A percentile compares a stretch with the other conserved stretches of the same genome.
Evolutionary conservation across 345 rosid species (phyloP).

Genomic region (Melastoma malabathricum): DNA sequence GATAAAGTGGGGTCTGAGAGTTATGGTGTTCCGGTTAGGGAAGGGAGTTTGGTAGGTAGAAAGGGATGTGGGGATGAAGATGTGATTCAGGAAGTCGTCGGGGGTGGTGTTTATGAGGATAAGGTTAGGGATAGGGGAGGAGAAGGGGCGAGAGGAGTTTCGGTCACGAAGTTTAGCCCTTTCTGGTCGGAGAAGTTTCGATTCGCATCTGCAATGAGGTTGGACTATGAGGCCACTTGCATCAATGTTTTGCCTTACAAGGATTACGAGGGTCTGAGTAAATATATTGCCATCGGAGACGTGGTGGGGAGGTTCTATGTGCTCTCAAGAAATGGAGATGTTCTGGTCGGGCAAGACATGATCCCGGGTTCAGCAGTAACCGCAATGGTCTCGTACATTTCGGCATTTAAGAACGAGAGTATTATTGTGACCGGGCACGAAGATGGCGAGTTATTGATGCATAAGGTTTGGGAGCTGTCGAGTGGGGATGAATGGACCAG

Average conservation of each 20-base stretch:
- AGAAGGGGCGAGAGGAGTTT: conserved; percentile 29
- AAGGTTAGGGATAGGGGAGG: conserved; percentile 12
- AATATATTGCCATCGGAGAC: conserved; percentile 87
- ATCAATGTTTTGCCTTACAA: conserved; percentile 64
- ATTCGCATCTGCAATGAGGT: conserved; percentile 69
- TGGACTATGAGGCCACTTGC: conserved; percentile 56
- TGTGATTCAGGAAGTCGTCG: conserved; percentile 9
- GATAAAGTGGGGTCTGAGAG: neutral
- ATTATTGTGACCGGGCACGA: conserved; percentile 62
- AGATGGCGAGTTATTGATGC: conserved; percentile 53
- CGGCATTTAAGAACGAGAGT: conserved; percentile 68
- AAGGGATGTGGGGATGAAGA: conserved; percentile 4
- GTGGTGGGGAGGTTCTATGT: conserved; percentile 62
- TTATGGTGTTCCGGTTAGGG: conserved; percentile 4
- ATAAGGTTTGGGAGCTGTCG: conserved; percentile 46
- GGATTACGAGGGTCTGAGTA: conserved; percentile 69
- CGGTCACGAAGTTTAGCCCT: conserved; percentile 60
- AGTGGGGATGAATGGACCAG: conserved; percentile 60
- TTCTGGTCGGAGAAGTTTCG: conserved; percentile 89
- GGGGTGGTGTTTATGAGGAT: conserved; percentile 5
- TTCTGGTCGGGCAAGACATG: conserved; percentile 47
- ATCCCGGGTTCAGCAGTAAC: conserved; percentile 41
- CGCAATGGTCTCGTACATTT: conserved; percentile 65
- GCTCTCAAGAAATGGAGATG: conserved; percentile 72
- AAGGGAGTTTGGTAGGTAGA: neutral